phyloP scores from a whole-genome alignment of 2,329 filamentous ascomycete species.

The Fusarium mangiferae region DNA sequence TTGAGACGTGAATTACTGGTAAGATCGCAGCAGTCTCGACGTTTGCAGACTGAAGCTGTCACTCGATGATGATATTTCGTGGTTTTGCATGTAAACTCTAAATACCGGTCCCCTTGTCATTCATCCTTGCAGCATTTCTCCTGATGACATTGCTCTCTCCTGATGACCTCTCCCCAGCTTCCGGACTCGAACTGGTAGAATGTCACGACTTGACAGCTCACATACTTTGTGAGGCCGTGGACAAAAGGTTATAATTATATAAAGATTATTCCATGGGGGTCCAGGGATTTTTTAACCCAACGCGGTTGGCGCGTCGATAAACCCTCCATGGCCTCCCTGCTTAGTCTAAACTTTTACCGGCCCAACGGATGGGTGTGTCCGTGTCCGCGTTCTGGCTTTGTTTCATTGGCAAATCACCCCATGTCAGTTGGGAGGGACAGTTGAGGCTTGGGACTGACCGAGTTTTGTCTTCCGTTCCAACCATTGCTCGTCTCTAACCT shows the following conservation, averaged over 20 bases:
- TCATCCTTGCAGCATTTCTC: background rate
- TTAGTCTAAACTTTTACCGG: background rate
- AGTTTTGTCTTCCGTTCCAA: background rate
- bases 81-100: conserved; percentile 9
- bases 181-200: background rate
- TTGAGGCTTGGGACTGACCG: background rate
- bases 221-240: background rate
- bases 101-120: background rate
- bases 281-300: background rate
- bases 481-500: background rate
- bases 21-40: background rate
- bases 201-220: conserved; percentile 8
- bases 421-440: background rate
- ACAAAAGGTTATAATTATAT: background rate
- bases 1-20: background rate
- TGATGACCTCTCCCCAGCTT: background rate
- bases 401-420: background rate
- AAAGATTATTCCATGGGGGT: background rate
- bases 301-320: background rate
- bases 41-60: background rate
- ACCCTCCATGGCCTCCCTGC: background rate
- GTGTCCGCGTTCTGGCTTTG: background rate
- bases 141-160: background rate
- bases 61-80: background rate
- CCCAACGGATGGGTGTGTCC: background rate